Percentiles rank a stretch among this genome's conserved stretches.
These are phyloP conservation scores for Talaromyces thailandensis DNA, from an alignment of 495 filamentous ascomycete species.

Conservation along the genomic window DNA sequence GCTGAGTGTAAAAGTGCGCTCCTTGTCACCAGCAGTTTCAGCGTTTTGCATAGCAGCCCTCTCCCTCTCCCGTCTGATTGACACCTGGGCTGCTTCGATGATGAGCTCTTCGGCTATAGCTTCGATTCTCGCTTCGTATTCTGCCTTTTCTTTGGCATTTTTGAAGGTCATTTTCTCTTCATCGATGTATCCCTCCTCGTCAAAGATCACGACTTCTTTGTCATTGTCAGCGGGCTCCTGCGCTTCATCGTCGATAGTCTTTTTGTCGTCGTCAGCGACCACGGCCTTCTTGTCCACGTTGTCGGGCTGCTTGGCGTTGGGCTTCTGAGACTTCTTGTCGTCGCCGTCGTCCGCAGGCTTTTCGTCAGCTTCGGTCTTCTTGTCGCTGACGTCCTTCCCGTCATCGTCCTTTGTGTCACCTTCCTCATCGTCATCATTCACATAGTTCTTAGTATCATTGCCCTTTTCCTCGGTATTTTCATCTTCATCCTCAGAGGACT, in stretches of 20 bases:
- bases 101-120: not conserved
- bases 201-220: not conserved
- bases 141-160: not conserved
- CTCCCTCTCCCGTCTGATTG: not conserved
- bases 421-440: not conserved
- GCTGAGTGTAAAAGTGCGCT: not conserved
- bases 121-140: not conserved
- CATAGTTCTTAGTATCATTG: not conserved
- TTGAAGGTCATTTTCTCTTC: not conserved
- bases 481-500: constrained; percentile 3
- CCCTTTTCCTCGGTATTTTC: not conserved
- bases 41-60: not conserved
- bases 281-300: not conserved
- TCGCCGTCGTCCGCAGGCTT: not conserved
- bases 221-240: not conserved
- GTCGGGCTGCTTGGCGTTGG: not conserved
- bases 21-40: not conserved
- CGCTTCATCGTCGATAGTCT: not conserved
- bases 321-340: not conserved
- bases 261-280: not conserved
- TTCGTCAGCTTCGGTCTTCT: not conserved
- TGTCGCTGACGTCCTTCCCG: too few relatives aligned
- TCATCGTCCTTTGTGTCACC: not conserved
- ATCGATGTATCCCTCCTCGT: not conserved
- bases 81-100: not conserved